phyloP scores from a whole-genome alignment of 495 filamentous ascomycete genomes.

The Amniculicola lignicola region DNA sequence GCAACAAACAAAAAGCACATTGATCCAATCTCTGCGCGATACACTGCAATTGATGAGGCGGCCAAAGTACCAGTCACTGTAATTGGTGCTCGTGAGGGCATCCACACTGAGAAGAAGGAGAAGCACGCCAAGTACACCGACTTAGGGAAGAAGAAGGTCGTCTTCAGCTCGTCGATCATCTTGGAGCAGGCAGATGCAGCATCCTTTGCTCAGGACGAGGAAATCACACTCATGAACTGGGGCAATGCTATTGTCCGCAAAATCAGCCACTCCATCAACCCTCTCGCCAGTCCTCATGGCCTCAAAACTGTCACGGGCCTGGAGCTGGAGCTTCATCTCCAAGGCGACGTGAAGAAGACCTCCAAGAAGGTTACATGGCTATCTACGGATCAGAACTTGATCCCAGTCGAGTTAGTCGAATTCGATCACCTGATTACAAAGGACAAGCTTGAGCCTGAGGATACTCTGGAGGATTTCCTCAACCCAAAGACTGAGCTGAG shows the following conservation, averaged over 20 bases:
- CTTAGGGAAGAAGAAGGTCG: slow-evolving; percentile 79
- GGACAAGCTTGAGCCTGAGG: slow-evolving; percentile 80
- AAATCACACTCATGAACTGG: slow-evolving; percentile 95
- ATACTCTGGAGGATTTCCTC: slow-evolving; percentile 75
- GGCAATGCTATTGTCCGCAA: slow-evolving; percentile 84
- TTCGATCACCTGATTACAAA: slow-evolving; percentile 93
- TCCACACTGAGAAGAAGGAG: slow-evolving; percentile 70
- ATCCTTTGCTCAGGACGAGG: slow-evolving; percentile 77
- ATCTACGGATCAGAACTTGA: slow-evolving; percentile 67
- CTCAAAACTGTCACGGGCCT: slow-evolving; percentile 57
- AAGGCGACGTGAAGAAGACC: slow-evolving; percentile 89
- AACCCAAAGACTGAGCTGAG: slow-evolving; percentile 72
- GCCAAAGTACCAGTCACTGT: slow-evolving; percentile 66
- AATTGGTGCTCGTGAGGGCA: slow-evolving; percentile 61
- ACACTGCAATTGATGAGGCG: slow-evolving; percentile 72
- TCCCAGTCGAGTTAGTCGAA: slow-evolving; percentile 80
- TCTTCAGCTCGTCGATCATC: slow-evolving; percentile 65
- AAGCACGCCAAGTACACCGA: slow-evolving; percentile 84
- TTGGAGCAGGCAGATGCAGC: slow-evolving; percentile 85
- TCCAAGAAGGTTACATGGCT: slow-evolving; percentile 96
- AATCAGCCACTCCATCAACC: slow-evolving; percentile 58
- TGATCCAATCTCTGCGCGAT: slow-evolving; percentile 79
- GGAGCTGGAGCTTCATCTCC: slow-evolving; percentile 75
- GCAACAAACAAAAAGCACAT: slow-evolving; percentile 94
- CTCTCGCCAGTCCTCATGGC: slow-evolving; percentile 36